Evolutionary conservation across 768 basidiomycete species (phyloP).

Genomic region (Auriscalpium microsporum): DNA sequence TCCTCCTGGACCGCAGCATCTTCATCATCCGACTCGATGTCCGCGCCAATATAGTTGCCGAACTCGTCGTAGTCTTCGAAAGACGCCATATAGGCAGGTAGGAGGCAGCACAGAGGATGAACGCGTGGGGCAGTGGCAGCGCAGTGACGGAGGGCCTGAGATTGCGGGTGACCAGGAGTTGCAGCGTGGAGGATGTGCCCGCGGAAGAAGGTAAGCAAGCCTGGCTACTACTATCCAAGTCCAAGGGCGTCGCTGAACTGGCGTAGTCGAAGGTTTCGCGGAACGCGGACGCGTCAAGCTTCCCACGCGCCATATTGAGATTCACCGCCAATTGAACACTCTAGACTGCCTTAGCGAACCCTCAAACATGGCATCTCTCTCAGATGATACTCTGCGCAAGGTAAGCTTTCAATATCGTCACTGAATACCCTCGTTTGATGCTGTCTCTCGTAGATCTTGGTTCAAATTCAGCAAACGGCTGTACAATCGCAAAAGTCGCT

Average conservation of each 20-base stretch:
- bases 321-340: not conserved
- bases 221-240: too few relatives aligned
- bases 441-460: slow-evolving; percentile 54
- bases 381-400: slow-evolving; percentile 77
- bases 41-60: slow-evolving; percentile 95
- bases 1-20: slow-evolving; percentile 46
- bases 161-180: too few relatives aligned
- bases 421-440: not conserved
- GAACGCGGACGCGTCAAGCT: not conserved
- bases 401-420: slow-evolving; percentile 25
- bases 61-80: slow-evolving; percentile 86
- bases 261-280: not conserved
- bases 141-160: too few relatives aligned
- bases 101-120: too few relatives aligned
- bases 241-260: too few relatives aligned
- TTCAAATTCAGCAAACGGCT: slow-evolving; percentile 90
- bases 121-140: too few relatives aligned
- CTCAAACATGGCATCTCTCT: slow-evolving; percentile 24
- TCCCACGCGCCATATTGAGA: slow-evolving; percentile 1
- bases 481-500: slow-evolving; percentile 77
- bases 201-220: too few relatives aligned
- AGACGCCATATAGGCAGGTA: slow-evolving; percentile 36
- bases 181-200: too few relatives aligned
- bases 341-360: not conserved
- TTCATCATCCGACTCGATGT: slow-evolving; percentile 82